A percentile compares a stretch with the other conserved stretches of the same genome.
Evolutionary conservation across 352 stramenopile species (phyloP).

Genomic region (Phytopythium aichiense): DNA sequence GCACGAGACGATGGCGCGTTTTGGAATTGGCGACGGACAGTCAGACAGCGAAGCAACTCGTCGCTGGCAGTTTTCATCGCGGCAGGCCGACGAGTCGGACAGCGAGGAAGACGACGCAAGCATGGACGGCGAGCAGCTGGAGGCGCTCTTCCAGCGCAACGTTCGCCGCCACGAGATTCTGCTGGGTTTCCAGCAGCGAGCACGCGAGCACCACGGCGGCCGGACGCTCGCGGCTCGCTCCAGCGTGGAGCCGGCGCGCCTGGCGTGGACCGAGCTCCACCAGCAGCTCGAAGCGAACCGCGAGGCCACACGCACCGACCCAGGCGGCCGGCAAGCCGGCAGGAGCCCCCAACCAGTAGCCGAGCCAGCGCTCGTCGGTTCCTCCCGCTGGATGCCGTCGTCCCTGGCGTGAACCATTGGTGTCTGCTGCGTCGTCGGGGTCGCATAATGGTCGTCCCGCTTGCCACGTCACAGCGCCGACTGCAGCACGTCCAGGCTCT

Average conservation of each 20-base stretch:
- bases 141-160: conserved; percentile 61
- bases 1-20: background rate
- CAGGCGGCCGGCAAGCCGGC: background rate
- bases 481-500: too few relatives aligned
- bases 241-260: conserved; percentile 5
- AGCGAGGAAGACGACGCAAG: conserved; percentile 24
- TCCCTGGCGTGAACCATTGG: background rate
- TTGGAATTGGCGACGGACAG: background rate
- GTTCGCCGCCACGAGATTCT: conserved; percentile 60
- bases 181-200: conserved; percentile 31
- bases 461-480: too few relatives aligned
- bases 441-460: background rate
- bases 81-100: conserved; percentile 14
- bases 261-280: conserved; percentile 36
- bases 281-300: conserved; percentile 30
- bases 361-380: conserved; percentile 33
- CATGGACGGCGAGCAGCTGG: conserved; percentile 39
- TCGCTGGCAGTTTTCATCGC: conserved; percentile 14
- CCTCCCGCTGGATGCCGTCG: conserved; percentile 44
- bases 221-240: conserved; percentile 6
- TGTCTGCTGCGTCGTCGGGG: too few relatives aligned
- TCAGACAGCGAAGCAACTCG: conserved; percentile 6
- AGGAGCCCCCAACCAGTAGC: background rate
- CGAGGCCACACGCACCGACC: background rate
- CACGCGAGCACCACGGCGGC: conserved; percentile 9